These are phyloP conservation scores for Ceraceosorus bombacis DNA, from an alignment of 1,284 basidiomycete genomes.

Conservation along the genomic window DNA sequence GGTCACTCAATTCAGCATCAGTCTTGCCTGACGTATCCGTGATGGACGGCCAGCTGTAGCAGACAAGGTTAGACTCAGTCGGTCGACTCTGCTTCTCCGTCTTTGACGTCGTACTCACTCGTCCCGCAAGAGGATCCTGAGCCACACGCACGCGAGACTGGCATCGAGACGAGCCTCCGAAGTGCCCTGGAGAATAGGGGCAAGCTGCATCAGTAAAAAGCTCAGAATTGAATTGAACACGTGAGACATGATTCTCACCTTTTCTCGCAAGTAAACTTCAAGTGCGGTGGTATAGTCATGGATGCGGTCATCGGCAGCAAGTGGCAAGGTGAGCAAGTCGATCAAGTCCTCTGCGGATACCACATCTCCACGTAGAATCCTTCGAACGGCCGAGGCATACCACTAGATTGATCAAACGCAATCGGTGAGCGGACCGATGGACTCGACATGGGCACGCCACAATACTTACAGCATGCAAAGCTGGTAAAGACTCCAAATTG, in stretches of 20 bases:
- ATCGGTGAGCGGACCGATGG: too few species aligned
- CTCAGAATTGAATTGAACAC: background rate
- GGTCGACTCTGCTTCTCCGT: background rate
- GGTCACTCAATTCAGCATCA: constrained; percentile 23
- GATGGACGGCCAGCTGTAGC: constrained; percentile 21
- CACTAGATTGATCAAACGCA: too few species aligned
- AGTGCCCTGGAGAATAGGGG: constrained; percentile 53
- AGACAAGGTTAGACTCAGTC: background rate
- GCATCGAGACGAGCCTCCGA: constrained; percentile 57
- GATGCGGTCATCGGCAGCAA: constrained; percentile 47
- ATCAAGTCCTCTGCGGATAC: constrained; percentile 53
- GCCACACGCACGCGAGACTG: constrained; percentile 65
- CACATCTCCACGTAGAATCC: constrained; percentile 47
- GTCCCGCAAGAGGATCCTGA: constrained; percentile 76
- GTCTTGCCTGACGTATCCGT: constrained; percentile 23
- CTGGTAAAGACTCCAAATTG: background rate
- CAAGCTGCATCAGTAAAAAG: background rate
- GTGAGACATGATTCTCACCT: constrained; percentile 23
- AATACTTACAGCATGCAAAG: background rate
- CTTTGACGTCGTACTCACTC: constrained; percentile 49
- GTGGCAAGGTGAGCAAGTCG: constrained; percentile 55
- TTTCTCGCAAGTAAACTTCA: constrained; percentile 51
- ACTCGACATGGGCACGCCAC: background rate
- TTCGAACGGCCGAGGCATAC: too few species aligned
- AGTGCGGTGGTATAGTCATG: constrained; percentile 52